Evolutionary conservation across 331 rosid species (phyloP).

Genomic region (Phaseolus coccineus): DNA sequence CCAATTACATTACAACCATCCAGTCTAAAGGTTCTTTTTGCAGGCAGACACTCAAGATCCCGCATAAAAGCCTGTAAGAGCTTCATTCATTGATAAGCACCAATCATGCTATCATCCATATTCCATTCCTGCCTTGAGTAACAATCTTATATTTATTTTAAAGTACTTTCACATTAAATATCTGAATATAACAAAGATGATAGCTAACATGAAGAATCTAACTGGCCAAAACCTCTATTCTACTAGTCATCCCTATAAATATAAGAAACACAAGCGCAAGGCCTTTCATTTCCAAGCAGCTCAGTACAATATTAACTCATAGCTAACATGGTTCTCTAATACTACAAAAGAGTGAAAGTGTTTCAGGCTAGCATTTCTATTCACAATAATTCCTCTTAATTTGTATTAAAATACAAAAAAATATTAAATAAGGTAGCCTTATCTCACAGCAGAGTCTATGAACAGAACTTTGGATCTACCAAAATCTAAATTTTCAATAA

Average conservation of each 20-base stretch:
- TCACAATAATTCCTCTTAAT: not conserved
- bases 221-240: conserved; percentile 23
- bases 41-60: conserved; percentile 13
- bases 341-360: not conserved
- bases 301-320: not conserved
- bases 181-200: conserved; percentile 20
- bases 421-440: not conserved
- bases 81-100: conserved; percentile 31
- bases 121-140: not conserved
- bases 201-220: conserved; percentile 24
- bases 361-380: not conserved
- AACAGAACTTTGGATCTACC: not conserved
- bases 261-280: conserved; percentile 2
- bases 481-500: not conserved
- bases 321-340: conserved; percentile 17
- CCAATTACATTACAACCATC: conserved; percentile 5
- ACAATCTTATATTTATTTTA: not conserved
- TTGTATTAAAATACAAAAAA: not conserved
- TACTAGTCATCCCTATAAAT: conserved; percentile 22
- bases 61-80: conserved; percentile 16
- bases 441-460: not conserved
- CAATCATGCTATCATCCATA: conserved; percentile 5
- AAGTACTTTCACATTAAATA: conserved; percentile 13
- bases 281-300: conserved; percentile 39
- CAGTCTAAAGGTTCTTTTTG: not conserved